These are phyloP conservation scores for Pleochaeta shiraiana DNA, from an alignment of 2,329 filamentous ascomycete genomes.

Conservation along the genomic window DNA sequence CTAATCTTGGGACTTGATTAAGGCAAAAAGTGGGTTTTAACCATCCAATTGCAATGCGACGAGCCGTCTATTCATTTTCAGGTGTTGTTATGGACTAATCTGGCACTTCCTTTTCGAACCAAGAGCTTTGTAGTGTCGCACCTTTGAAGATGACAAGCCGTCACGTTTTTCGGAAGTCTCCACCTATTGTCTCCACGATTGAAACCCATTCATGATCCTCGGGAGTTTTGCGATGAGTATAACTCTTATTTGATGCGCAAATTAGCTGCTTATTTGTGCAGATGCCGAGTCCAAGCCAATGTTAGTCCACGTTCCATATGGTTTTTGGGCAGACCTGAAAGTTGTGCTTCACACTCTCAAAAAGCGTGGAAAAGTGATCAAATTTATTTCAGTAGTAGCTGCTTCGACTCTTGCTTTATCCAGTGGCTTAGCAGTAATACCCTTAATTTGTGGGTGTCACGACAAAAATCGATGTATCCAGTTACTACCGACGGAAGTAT, in stretches of 20 bases:
- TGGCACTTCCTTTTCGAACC: not conserved
- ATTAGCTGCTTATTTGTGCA: constrained; percentile 2
- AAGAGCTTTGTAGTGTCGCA: not conserved
- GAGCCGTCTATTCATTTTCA: not conserved
- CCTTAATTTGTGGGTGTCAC: no score
- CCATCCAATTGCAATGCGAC: not conserved
- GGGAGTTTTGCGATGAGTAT: not conserved
- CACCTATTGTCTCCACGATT: not conserved
- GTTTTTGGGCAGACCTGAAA: not conserved
- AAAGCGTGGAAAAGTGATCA: not conserved
- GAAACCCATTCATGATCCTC: not conserved
- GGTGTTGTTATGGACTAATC: not conserved
- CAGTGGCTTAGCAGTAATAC: not conserved
- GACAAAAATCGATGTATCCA: not conserved
- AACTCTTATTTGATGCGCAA: not conserved
- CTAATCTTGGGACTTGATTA: constrained; percentile 2
- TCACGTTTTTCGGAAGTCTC: not conserved
- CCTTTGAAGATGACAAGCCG: not conserved
- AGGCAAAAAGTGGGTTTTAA: not conserved
- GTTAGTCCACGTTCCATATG: not conserved
- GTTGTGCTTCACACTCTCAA: not conserved
- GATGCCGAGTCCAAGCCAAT: constrained; percentile 1
- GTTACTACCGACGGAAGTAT: constrained; percentile 1
- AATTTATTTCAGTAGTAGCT: not conserved
- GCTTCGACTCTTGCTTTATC: constrained; percentile 1